Evolutionary conservation across 495 filamentous ascomycete genomes (phyloP).

Genomic region (Neurospora sp.): DNA sequence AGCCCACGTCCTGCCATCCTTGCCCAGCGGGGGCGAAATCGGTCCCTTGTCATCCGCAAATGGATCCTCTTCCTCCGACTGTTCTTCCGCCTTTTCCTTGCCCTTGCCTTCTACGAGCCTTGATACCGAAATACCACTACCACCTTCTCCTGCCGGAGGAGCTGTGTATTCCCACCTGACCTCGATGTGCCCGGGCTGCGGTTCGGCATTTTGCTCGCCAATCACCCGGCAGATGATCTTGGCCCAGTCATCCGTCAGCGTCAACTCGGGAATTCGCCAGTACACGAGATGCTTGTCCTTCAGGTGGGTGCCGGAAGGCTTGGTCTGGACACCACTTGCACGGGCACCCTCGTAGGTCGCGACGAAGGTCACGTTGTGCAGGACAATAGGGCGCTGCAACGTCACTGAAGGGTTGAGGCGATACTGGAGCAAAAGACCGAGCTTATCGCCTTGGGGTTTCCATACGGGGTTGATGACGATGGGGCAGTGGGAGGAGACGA

Average conservation of each 20-base stretch:
- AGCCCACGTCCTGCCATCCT: slow-evolving; percentile 52
- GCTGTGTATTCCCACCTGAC: slow-evolving; percentile 67
- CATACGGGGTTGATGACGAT: slow-evolving; percentile 70
- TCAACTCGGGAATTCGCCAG: slow-evolving; percentile 81
- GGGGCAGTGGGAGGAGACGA: slow-evolving; percentile 47
- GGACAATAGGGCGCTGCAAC: slow-evolving; percentile 42
- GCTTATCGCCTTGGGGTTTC: slow-evolving; percentile 73
- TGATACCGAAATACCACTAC: slow-evolving; percentile 54
- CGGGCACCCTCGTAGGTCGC: slow-evolving; percentile 64
- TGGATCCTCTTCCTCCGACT: slow-evolving; percentile 30
- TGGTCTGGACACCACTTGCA: slow-evolving; percentile 57
- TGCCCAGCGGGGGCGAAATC: slow-evolving; percentile 23
- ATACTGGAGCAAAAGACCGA: slow-evolving; percentile 76
- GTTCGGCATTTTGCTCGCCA: slow-evolving; percentile 62
- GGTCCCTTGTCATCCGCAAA: slow-evolving; percentile 31
- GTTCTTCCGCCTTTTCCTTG: slow-evolving; percentile 31
- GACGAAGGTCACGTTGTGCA: slow-evolving; percentile 75
- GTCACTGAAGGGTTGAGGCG: slow-evolving; percentile 67
- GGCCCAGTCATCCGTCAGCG: slow-evolving; percentile 47
- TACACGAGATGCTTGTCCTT: slow-evolving; percentile 80
- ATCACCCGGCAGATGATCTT: slow-evolving; percentile 73
- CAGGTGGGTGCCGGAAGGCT: slow-evolving; percentile 68
- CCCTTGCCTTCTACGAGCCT: slow-evolving; percentile 33
- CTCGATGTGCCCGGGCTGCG: slow-evolving; percentile 66
- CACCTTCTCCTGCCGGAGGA: slow-evolving; percentile 15